Evolutionary conservation across 106 monocot species (phyloP).

Genomic region (Phalaenopsis aphrodite): DNA sequence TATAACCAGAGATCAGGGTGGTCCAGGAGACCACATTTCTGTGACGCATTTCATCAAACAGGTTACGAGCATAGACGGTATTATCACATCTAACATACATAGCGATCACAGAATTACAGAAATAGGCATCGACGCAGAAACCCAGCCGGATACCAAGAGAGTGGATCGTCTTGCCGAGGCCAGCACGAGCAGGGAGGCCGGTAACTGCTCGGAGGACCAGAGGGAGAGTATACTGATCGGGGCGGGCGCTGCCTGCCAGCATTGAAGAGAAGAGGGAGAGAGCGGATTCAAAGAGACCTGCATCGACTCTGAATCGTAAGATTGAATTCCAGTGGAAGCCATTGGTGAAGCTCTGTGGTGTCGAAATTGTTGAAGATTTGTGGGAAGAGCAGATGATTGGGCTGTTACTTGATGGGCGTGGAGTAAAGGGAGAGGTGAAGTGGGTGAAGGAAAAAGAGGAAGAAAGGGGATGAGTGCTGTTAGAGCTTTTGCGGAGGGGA

Average conservation of each 20-base stretch:
- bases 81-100: conserved; percentile 11
- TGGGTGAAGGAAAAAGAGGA: neutral
- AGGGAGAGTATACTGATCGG: conserved; percentile 42
- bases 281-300: conserved; percentile 13
- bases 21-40: conserved; percentile 67
- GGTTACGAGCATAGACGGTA: conserved; percentile 6
- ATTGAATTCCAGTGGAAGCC: conserved; percentile 23
- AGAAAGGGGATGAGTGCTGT: neutral
- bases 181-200: neutral
- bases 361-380: neutral
- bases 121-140: conserved; percentile 23
- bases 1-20: conserved; percentile 32
- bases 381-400: neutral
- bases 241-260: conserved; percentile 10
- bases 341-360: neutral
- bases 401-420: neutral
- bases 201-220: conserved; percentile 29
- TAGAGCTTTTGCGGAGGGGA: neutral
- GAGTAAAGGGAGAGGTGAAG: conserved; percentile 1
- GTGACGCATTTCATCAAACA: conserved; percentile 56
- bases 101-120: conserved; percentile 40
- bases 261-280: conserved; percentile 37
- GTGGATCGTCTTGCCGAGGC: conserved; percentile 28
- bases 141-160: conserved; percentile 27
- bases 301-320: conserved; percentile 21